phyloP scores from a whole-genome alignment of 1,139 yeast genomes.

The Eremothecium coryli region DNA sequence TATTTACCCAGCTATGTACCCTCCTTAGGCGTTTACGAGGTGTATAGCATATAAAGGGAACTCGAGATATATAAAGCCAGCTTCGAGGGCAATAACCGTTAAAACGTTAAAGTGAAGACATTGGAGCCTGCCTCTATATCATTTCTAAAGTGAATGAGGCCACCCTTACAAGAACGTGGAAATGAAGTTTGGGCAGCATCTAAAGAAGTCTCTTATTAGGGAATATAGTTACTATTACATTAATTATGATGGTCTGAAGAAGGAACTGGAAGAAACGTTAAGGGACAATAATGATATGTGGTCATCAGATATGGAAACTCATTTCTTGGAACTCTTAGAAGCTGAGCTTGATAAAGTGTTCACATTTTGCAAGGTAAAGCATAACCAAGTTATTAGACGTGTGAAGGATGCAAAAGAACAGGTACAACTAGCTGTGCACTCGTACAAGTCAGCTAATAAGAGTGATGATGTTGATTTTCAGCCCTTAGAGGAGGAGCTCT shows the following conservation, averaged over 20 bases:
- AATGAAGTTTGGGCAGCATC: slow-evolving; percentile 61
- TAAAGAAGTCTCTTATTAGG: slow-evolving; percentile 62
- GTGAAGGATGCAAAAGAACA: slow-evolving; percentile 69
- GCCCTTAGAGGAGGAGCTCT: slow-evolving; percentile 80
- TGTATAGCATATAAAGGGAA: too few relatives aligned
- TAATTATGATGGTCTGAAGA: slow-evolving; percentile 81
- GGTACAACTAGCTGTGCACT: slow-evolving; percentile 54
- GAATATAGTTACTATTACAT: slow-evolving; percentile 87
- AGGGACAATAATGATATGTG: slow-evolving; percentile 46
- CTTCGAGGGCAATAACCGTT: too few relatives aligned
- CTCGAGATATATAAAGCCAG: too few relatives aligned
- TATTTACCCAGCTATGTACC: too few relatives aligned
- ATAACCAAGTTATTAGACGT: slow-evolving; percentile 72
- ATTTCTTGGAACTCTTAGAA: slow-evolving; percentile 65
- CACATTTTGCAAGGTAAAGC: slow-evolving; percentile 80
- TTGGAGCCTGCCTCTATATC: too few relatives aligned
- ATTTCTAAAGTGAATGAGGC: too few relatives aligned
- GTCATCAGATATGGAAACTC: slow-evolving; percentile 72
- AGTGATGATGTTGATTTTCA: slow-evolving; percentile 75
- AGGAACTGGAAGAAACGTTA: slow-evolving; percentile 61
- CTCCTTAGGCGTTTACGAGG: too few relatives aligned
- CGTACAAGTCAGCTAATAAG: slow-evolving; percentile 34
- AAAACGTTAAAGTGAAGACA: too few relatives aligned
- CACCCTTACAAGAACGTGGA: too few relatives aligned
- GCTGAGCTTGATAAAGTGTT: slow-evolving; percentile 82